Percentiles rank a stretch among this genome's conserved stretches.
These are phyloP conservation scores for Talinum fruticosum DNA, from an alignment of 148 eudicot species.

Conservation along the genomic window DNA sequence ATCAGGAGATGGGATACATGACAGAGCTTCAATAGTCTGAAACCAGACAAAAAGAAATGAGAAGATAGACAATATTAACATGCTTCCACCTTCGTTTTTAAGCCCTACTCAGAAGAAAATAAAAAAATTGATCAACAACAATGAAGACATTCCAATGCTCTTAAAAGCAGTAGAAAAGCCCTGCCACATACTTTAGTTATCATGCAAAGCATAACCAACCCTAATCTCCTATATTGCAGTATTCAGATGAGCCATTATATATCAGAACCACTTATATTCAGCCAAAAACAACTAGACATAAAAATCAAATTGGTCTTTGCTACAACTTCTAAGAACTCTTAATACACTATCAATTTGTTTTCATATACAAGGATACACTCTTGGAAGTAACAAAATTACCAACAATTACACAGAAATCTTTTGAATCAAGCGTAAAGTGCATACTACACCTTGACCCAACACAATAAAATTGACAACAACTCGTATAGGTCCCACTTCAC, in stretches of 20 bases:
- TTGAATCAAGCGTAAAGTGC: neutral
- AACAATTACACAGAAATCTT: neutral
- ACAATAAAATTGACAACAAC: too few relatives aligned
- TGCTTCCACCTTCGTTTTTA: neutral
- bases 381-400: neutral
- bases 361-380: neutral
- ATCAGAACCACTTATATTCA: neutral
- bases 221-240: neutral
- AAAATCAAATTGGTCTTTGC: neutral
- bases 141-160: neutral
- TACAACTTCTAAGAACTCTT: neutral
- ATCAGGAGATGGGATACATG: constrained; percentile 78
- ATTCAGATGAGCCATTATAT: neutral
- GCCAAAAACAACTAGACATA: neutral
- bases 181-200: neutral
- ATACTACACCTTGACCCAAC: too few relatives aligned
- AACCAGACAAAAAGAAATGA: constrained; percentile 18
- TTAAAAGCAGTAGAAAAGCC: neutral
- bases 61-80: neutral
- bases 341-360: neutral
- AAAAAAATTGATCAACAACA: neutral
- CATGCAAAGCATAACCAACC: neutral
- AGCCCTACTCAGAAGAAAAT: neutral
- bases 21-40: constrained; percentile 84
- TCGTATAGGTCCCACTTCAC: too few relatives aligned